Base-by-base conservation (phyloP, 1,284 basidiomycete species). In the Hemileia vastatrix region DNA sequence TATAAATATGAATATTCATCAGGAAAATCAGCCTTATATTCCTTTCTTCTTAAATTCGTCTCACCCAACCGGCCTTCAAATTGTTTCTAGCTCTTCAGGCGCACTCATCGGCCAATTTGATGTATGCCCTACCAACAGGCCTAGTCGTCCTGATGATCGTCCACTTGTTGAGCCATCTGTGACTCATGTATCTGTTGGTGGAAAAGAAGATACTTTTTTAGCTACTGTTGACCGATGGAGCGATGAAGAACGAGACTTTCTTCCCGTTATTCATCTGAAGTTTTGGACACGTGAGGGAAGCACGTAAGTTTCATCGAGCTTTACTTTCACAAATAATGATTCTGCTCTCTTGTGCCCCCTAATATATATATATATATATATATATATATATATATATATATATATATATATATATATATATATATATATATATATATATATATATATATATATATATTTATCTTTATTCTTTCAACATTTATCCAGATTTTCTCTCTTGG, bases 51-150 rank as follows among this genome's bases (percentile, higher is more conserved):
- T 98, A 15, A 87, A 90, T 0, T 91, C 94, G 0, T 94, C 93
- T 0, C 92, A 98, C 73, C 88, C 92, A 0, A 94, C 93, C 4
- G 90, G 90, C 11, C 79, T 99, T 48, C 95, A 98, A 78, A 85
- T 90, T 48, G 93, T 90, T 77, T 87, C 90, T 33, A 85, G 87
- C 0, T 77, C 81, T 11, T 81, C 83, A 6, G 86, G 86, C 32
- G 81, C 82, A 54, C 81, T 93, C 2, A 72, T 90, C 1, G 85
- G 85, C 54, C 94, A 99, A 77, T 80, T 98, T 24, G 93, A 98
- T 76, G 84, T 99, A 3, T 86, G 88, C 0, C 90, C 94, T 6
- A 92, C 91, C 19, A 98, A 97, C 78, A 84, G 90, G 63, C 84
- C 97, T 15, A 89, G 90, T 21, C 80, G 88, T 66, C 81, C 84